phyloP scores from a whole-genome alignment of 257 asterid genomes.

The Jasminum sambac region DNA sequence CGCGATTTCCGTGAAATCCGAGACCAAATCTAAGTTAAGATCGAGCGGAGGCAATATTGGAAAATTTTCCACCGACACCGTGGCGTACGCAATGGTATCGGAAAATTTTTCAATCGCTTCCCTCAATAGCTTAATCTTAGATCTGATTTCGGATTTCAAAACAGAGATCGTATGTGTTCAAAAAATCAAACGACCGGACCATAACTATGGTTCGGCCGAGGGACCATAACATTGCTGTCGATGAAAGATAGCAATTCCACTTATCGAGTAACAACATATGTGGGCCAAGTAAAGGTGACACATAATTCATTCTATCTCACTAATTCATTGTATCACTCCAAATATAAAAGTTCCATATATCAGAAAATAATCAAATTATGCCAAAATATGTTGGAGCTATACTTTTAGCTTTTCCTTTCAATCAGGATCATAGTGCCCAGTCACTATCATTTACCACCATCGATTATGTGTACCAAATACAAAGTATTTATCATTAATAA shows the following conservation, averaged over 20 bases:
- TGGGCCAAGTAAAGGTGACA: background rate
- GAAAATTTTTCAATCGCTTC: too few species aligned
- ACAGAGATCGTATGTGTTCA: too few species aligned
- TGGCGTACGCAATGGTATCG: too few species aligned
- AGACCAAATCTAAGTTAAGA: too few species aligned
- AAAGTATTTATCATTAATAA: background rate
- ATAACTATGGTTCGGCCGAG: too few species aligned
- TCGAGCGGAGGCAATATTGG: too few species aligned
- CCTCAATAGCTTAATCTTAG: too few species aligned
- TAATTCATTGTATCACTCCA: background rate
- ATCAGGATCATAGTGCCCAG: background rate
- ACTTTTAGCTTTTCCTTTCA: background rate
- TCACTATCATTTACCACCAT: background rate
- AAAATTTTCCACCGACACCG: too few species aligned
- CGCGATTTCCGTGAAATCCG: too few species aligned
- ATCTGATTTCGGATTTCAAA: too few species aligned
- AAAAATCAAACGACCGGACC: too few species aligned
- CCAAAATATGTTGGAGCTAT: background rate
- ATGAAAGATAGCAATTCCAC: background rate
- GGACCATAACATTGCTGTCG: too few species aligned
- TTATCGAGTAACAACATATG: background rate
- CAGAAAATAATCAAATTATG: background rate
- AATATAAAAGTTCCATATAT: background rate
- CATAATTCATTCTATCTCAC: background rate
- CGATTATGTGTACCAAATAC: background rate